Evolutionary conservation across 129 eudicot genomes (phyloP).

Genomic region (Escallonia herrerae): DNA sequence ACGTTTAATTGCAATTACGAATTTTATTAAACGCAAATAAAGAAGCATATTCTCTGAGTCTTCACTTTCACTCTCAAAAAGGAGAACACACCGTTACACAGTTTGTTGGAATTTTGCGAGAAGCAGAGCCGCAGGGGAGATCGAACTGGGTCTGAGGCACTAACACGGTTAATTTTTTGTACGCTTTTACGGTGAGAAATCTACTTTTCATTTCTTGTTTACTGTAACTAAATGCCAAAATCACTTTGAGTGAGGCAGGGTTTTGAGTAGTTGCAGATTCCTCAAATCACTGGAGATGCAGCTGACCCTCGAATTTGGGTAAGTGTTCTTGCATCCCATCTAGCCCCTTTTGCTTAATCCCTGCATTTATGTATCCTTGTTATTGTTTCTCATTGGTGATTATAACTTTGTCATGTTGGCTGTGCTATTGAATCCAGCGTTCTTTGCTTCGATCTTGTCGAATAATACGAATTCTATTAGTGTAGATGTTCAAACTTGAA

Average conservation of each 20-base stretch:
- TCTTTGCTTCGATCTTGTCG: neutral
- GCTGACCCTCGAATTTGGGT: conserved; percentile 91
- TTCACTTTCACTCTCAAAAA: too few relatives aligned
- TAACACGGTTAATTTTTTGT: neutral
- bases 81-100: too few relatives aligned
- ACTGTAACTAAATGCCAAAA: too few relatives aligned
- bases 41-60: too few relatives aligned
- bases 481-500: neutral
- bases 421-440: neutral
- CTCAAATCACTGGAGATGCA: conserved; percentile 33
- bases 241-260: neutral
- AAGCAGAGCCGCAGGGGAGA: too few relatives aligned
- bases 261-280: neutral
- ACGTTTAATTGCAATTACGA: too few relatives aligned
- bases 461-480: neutral
- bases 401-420: neutral
- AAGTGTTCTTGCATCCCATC: neutral
- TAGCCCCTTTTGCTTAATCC: neutral
- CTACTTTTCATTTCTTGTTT: neutral
- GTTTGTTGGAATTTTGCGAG: too few relatives aligned
- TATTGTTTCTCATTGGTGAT: neutral
- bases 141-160: too few relatives aligned
- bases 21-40: too few relatives aligned
- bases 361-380: too few relatives aligned
- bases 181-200: neutral